A percentile compares a stretch with the other conserved stretches of the same genome.
Evolutionary conservation across 1,284 basidiomycete genomes (phyloP).

Genomic region (Ustilago curta): DNA sequence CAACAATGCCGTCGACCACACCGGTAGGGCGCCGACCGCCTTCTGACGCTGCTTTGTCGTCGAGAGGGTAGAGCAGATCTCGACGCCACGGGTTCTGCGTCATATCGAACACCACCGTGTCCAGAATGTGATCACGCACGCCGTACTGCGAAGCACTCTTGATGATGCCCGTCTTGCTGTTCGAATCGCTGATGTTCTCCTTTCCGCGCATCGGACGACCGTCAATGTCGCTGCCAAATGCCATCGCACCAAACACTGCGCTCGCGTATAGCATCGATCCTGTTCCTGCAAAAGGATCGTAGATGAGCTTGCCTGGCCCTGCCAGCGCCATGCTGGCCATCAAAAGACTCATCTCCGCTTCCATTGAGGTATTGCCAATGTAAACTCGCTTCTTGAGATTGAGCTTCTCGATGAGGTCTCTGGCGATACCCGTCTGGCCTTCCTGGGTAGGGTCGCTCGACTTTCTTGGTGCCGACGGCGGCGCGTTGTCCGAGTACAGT

Average conservation of each 20-base stretch:
- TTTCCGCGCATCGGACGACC: constrained; percentile 96
- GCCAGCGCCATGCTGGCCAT: constrained; percentile 96
- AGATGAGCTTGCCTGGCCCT: constrained; percentile 86
- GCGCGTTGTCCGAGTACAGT: constrained; percentile 23
- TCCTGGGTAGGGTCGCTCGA: constrained; percentile 50
- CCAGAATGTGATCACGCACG: constrained; percentile 79
- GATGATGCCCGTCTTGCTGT: constrained; percentile 75
- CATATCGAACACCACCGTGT: constrained; percentile 89
- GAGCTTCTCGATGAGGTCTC: constrained; percentile 68
- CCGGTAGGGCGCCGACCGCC: constrained; percentile 68
- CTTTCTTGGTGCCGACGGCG: constrained; percentile 26
- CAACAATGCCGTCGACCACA: constrained; percentile 87
- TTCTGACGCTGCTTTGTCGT: constrained; percentile 2
- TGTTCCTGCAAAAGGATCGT: constrained; percentile 96
- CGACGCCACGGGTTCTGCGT: constrained; percentile 86
- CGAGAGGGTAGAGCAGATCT: constrained; percentile 27
- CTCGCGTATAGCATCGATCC: constrained; percentile 89
- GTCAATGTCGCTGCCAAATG: constrained; percentile 96
- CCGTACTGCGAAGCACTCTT: constrained; percentile 86
- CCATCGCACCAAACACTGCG: constrained; percentile 82
- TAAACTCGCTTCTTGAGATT: constrained; percentile 87
- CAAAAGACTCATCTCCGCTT: constrained; percentile 89
- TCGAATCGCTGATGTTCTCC: constrained; percentile 71
- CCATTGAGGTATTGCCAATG: constrained; percentile 98
- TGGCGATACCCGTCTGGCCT: constrained; percentile 48